Conservation (phyloP, 148 eudicot genomes). For the Chenopodium formosanum region DNA sequence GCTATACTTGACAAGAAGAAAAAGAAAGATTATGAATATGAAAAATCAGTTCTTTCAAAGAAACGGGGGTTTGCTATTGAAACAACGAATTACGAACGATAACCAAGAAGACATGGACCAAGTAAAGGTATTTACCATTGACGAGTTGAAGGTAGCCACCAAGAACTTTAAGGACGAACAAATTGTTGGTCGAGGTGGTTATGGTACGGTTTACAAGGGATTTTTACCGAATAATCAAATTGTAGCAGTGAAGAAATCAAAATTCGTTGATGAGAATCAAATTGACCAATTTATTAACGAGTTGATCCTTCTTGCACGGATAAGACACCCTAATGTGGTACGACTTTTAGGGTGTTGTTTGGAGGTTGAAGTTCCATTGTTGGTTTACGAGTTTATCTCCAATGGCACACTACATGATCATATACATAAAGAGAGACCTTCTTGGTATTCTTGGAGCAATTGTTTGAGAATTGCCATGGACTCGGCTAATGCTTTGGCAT, state of each 20-base stretch:
- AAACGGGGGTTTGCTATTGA: slow-evolving; percentile 25
- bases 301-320: slow-evolving; percentile 4
- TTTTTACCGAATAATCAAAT: not conserved
- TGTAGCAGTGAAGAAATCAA: slow-evolving; percentile 17
- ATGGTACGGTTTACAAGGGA: slow-evolving; percentile 23
- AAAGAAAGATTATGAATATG: not conserved
- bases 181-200: slow-evolving; percentile 22
- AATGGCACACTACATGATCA: slow-evolving; percentile 2
- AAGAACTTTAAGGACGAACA: slow-evolving; percentile 4
- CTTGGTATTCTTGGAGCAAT: slow-evolving; percentile 13
- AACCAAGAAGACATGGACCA: not conserved
- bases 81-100: not conserved
- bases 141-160: slow-evolving; percentile 10
- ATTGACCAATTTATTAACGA: slow-evolving; percentile 25
- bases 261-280: slow-evolving; percentile 3
- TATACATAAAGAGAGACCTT: not conserved
- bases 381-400: slow-evolving; percentile 17
- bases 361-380: slow-evolving; percentile 20
- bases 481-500: slow-evolving; percentile 5
- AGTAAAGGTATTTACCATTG: slow-evolving; percentile 8
- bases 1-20: not conserved
- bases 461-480: slow-evolving; percentile 6
- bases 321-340: slow-evolving; percentile 16
- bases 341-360: slow-evolving; percentile 23
- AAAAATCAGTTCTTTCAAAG: slow-evolving; percentile 10